Evolutionary conservation across 345 rosid genomes (phyloP).

Genomic region (Gossypium mustelinum): DNA sequence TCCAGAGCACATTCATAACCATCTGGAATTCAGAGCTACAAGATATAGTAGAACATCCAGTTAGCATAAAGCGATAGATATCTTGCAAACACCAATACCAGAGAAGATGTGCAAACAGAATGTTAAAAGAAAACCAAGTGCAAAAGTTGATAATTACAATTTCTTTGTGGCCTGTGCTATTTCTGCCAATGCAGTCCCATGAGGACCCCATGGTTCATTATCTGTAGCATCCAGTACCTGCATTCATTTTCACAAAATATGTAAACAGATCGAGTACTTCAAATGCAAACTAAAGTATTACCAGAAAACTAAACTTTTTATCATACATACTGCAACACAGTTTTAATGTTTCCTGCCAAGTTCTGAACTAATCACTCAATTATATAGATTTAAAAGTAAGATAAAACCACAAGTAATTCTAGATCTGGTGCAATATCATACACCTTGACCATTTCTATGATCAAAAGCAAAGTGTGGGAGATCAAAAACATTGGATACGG

Average conservation of each 20-base stretch:
- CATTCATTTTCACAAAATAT: conserved; percentile 10
- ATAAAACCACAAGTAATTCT: neutral
- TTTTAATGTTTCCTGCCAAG: neutral
- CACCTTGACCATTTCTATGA: neutral
- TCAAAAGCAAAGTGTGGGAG: neutral
- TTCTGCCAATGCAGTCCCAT: conserved; percentile 89
- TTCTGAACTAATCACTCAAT: neutral
- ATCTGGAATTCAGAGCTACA: conserved; percentile 88
- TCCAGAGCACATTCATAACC: conserved; percentile 94
- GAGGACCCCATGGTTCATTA: conserved; percentile 99
- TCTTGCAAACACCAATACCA: conserved; percentile 5
- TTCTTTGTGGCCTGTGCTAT: conserved; percentile 88
- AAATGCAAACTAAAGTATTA: neutral
- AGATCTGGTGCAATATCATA: neutral
- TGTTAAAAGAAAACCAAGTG: neutral
- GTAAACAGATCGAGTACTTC: neutral
- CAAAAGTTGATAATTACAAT: conserved; percentile 46
- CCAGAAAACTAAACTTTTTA: neutral
- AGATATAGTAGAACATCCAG: conserved; percentile 23
- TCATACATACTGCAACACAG: neutral
- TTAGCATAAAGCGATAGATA: conserved; percentile 11
- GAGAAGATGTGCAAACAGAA: neutral
- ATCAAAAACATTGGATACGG: neutral
- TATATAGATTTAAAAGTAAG: neutral
- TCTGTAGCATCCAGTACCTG: conserved; percentile 98